A percentile compares a stretch with the other conserved stretches of the same genome.
Evolutionary conservation across 1,284 basidiomycete species (phyloP).

Genomic region (Microbotryum violaceum): DNA sequence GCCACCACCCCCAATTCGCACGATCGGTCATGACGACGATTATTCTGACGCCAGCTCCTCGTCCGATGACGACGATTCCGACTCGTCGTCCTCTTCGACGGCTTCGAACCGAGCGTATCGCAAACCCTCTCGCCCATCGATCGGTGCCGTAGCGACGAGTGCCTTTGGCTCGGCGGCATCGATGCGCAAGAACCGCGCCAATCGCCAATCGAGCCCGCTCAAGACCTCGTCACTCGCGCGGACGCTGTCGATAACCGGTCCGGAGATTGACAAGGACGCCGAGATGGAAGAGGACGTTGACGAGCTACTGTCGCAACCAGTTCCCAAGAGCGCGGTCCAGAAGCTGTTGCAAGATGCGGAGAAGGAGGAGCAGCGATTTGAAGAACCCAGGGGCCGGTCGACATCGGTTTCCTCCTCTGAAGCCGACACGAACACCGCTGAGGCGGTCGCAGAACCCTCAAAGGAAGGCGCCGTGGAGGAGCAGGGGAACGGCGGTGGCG

Average conservation of each 20-base stretch:
- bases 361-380: constrained; percentile 17
- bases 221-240: constrained; percentile 2
- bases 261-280: background rate
- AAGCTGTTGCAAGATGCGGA: constrained; percentile 15
- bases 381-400: constrained; percentile 5
- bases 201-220: constrained; percentile 3
- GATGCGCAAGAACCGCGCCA: background rate
- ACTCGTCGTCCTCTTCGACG: constrained; percentile 4
- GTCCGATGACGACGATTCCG: background rate
- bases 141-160: constrained; percentile 9
- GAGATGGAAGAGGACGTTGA: constrained; percentile 15
- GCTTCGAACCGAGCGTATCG: background rate
- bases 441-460: background rate
- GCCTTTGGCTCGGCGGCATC: constrained; percentile 7
- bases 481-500: too few relatives aligned
- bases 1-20: constrained; percentile 15
- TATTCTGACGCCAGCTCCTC: background rate
- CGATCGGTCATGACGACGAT: constrained; percentile 15
- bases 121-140: constrained; percentile 4
- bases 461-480: too few relatives aligned
- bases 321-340: constrained; percentile 4
- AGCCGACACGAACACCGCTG: background rate
- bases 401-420: background rate
- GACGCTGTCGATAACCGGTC: background rate
- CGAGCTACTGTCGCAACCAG: constrained; percentile 14